A percentile compares a stretch with the other conserved stretches of the same genome.
These are phyloP conservation scores for Acanthamoeba castellanii DNA, from an alignment of 208 protist species.

Conservation along the genomic window DNA sequence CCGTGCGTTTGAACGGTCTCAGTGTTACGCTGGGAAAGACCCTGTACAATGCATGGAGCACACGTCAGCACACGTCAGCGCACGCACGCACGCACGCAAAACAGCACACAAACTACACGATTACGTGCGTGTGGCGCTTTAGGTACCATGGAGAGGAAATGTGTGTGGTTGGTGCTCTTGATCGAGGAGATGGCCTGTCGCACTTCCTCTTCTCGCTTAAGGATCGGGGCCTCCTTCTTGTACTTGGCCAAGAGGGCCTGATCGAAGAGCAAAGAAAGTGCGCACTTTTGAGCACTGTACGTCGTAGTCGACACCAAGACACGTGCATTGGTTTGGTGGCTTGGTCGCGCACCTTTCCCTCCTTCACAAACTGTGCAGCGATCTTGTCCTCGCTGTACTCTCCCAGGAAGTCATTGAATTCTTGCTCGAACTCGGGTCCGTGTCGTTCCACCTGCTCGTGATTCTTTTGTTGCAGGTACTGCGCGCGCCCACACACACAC, in stretches of 20 bases:
- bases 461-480: neutral
- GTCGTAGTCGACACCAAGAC: neutral
- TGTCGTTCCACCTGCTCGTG: neutral
- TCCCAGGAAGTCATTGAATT: neutral
- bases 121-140: too few species aligned
- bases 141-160: constrained; percentile 40
- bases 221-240: neutral
- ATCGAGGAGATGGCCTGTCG: neutral
- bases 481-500: too few species aligned
- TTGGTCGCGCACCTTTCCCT: neutral
- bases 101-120: too few species aligned
- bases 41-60: neutral
- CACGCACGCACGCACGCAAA: neutral
- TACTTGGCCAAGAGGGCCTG: neutral
- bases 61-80: neutral
- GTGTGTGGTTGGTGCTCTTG: neutral
- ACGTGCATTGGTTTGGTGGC: neutral
- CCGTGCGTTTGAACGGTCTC: neutral
- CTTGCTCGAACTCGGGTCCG: neutral
- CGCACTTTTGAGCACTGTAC: too few species aligned
- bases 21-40: neutral
- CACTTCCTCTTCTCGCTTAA: constrained; percentile 21
- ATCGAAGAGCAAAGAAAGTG: neutral
- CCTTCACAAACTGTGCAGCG: neutral
- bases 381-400: neutral